Base-by-base conservation (phyloP, 2,329 filamentous ascomycete species). In the Aspergillus fructus region DNA sequence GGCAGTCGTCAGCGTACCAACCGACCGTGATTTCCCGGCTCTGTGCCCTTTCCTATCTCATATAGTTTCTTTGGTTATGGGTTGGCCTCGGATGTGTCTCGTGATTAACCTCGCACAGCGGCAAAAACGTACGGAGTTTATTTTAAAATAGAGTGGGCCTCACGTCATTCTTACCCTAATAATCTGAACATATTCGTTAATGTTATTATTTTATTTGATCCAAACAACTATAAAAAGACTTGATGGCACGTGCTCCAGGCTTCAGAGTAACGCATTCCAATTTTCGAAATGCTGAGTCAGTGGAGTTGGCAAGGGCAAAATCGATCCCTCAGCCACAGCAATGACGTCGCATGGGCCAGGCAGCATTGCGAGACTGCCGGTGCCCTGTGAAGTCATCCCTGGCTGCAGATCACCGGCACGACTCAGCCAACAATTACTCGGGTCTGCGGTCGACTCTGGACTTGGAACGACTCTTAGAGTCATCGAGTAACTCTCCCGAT, bases 1-100 rank as follows among this genome's bases (percentile, higher is more conserved):
- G 63, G 60, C 50, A 63, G 61, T 56, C 66, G 66, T 48, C 67
- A 63, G 39, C 68, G 67, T 49, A 65, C 49, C 41, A 68, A 60
- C 64, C 64, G 65, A 55, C 55, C 49, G 50, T 64, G 52, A 61
- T 46, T 23, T 43, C 53, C 45, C 23, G 47, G 43, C 17, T 43
- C 54, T 52, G 59, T 61, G 57, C 55, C 52, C 56, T 52, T 53
- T 61, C 41, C 43, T 55, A 30, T 43, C 50, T 53, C 40, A 27
- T 19, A 48, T 52, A 43, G n/a, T 53, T 46, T 41, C 27, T 55
- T 34, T 59, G 24, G 50, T 42, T 46, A 50, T 61, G 56, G 45
- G 53, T 54, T 60, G 42, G 21, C 24, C 37, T 55, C 39, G 48
- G 49, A 37, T 55, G 39, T 57, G 41, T 54, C 30, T 50, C 43